Base-by-base conservation (phyloP, 306 rosid genomes). In the Rosa lucieae region DNA sequence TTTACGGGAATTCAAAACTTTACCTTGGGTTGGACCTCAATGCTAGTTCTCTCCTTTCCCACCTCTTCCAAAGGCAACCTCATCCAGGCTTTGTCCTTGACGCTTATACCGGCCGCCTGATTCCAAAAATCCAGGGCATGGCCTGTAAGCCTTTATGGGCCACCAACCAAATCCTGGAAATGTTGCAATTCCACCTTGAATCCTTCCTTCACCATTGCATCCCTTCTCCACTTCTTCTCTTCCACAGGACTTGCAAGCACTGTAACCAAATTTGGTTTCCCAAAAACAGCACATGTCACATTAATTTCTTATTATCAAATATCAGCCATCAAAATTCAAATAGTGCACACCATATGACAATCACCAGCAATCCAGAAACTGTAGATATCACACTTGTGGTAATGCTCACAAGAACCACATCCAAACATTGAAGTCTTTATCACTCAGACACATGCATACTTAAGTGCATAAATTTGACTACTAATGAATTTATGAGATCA, bases 101-200 rank as follows among this genome's bases (percentile, higher is more conserved):
- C 99, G 84, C 80, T 81, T 85, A 68, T 95, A 95, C 72, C 94
- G 72, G 18, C 99, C 99, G 4, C 99, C 98, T 12, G 98, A 85
- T 11, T 91, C 93, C 72, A 95, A 70, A 71, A 95, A 93, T 14
- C 89, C 96, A 76, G 99, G 99, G 47, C 99, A 95, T 4, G 98
- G 99, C 76, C 97, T 87, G 81, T 91, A 95, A 76, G 99, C 99
- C 86, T 91, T 95, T 32, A 93, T 95, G 5, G 99, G 99, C 99
- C 99, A 95, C 99, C 99, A 95, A 2, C 98, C 99, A 86, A 95
- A 95, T 69, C 99, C 98, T 0, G 98, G 99, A 1, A 95, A 61
- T 4, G 97, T 91, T 40, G 98, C 99, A 76, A 95, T 95, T 47
- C 99, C 99, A 55, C 99, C 99, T 53, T 95, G 99, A 65, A 95